Evolutionary conservation across 2,329 filamentous ascomycete genomes (phyloP).

Genomic region (Cytospora chrysosperma): DNA sequence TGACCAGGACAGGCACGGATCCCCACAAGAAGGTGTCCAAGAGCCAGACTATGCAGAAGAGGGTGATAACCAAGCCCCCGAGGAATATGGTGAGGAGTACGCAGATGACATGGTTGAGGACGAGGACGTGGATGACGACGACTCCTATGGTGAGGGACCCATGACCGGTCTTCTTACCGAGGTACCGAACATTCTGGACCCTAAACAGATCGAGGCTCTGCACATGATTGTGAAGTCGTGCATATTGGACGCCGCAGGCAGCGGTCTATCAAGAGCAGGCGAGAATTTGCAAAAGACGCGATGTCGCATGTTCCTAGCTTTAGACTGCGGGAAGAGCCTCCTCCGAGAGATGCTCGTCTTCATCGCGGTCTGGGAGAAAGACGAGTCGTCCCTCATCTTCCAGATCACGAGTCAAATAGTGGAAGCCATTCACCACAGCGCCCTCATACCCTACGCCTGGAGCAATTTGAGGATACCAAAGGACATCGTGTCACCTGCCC

Average conservation of each 20-base stretch:
- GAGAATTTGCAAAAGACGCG: conserved; percentile 88
- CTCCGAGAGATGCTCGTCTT: conserved; percentile 90
- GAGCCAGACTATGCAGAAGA: conserved; percentile 37
- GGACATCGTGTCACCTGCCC: conserved; percentile 92
- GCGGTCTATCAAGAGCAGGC: conserved; percentile 62
- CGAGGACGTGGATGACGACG: conserved; percentile 71
- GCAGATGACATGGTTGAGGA: conserved; percentile 56
- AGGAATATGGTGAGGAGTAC: conserved; percentile 37
- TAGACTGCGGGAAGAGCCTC: conserved; percentile 87
- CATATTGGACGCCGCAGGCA: conserved; percentile 79
- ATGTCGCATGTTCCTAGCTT: conserved; percentile 83
- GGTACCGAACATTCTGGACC: conserved; percentile 89
- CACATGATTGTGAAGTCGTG: conserved; percentile 98
- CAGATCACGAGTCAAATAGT: conserved; percentile 96
- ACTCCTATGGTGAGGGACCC: conserved; percentile 76
- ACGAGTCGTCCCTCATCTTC: conserved; percentile 91
- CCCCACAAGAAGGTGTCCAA: conserved; percentile 37
- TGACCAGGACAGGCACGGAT: conserved; percentile 38
- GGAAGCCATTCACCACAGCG: conserved; percentile 86
- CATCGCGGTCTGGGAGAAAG: conserved; percentile 94
- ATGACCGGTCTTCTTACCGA: conserved; percentile 85
- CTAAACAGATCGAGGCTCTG: conserved; percentile 91
- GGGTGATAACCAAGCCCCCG: conserved; percentile 36
- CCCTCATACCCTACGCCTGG: conserved; percentile 88
- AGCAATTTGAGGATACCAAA: conserved; percentile 88